phyloP scores from a whole-genome alignment of 257 asterid genomes.

The Leonotis leonurus region DNA sequence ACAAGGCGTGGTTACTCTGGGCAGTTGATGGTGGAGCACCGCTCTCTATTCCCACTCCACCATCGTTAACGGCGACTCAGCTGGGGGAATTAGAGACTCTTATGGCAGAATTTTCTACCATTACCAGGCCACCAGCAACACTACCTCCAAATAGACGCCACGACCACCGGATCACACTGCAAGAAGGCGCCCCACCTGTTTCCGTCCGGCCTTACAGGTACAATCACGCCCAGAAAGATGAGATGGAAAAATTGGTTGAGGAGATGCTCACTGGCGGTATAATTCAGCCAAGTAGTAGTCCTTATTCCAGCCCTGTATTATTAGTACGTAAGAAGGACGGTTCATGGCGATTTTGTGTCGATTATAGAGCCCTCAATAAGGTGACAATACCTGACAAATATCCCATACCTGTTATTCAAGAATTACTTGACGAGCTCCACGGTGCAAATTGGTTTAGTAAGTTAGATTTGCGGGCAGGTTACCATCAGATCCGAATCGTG shows the following conservation, averaged over 20 bases:
- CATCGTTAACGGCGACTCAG: not conserved
- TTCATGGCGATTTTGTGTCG: not conserved
- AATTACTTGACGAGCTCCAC: not conserved
- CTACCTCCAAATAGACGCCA: not conserved
- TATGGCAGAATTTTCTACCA: not conserved
- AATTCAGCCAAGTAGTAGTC: not conserved
- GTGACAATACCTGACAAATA: not conserved
- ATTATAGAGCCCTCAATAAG: not conserved
- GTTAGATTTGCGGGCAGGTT: not conserved
- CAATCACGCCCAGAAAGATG: not conserved
- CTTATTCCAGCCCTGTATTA: not conserved
- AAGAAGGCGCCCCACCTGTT: not conserved
- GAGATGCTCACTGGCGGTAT: not conserved
- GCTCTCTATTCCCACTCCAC: not conserved
- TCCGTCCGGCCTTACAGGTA: not conserved
- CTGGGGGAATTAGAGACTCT: too few relatives aligned
- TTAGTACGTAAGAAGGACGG: not conserved
- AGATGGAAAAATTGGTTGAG: not conserved
- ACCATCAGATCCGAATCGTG: not conserved
- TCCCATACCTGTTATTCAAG: not conserved
- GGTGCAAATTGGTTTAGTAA: not conserved
- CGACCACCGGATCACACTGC: not conserved
- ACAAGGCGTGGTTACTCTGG: not conserved
- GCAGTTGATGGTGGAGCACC: not conserved
- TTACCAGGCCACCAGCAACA: not conserved